A percentile compares a stretch with the other conserved stretches of the same genome.
These are phyloP conservation scores for Trametes punicea DNA, from an alignment of 768 basidiomycete species.

Conservation along the genomic window DNA sequence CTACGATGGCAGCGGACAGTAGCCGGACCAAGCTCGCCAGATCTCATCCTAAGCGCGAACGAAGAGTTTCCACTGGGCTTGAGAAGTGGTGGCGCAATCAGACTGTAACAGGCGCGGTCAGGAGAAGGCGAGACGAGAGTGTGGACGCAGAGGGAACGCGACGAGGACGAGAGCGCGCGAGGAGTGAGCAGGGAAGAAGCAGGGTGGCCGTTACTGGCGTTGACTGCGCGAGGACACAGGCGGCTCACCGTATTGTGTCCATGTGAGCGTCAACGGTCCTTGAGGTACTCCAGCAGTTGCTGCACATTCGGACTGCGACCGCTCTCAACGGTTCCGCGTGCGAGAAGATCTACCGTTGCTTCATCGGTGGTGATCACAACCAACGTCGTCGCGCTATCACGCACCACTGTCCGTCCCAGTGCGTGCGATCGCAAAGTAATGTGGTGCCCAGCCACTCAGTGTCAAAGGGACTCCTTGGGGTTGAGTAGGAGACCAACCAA, in stretches of 20 bases:
- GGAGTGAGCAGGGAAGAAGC: too few relatives aligned
- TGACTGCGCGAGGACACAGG: too few relatives aligned
- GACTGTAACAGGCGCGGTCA: too few relatives aligned
- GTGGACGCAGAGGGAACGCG: too few relatives aligned
- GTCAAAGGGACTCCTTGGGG: constrained; percentile 12
- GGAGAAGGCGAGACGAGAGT: too few relatives aligned
- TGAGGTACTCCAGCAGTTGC: constrained; percentile 16
- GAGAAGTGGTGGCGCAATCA: too few relatives aligned
- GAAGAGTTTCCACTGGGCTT: too few relatives aligned
- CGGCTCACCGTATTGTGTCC: neutral
- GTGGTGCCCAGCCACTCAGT: constrained; percentile 20
- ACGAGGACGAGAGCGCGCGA: too few relatives aligned
- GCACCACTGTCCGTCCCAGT: constrained; percentile 22
- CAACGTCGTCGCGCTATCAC: neutral
- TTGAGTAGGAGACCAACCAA: constrained; percentile 19
- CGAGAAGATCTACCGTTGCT: constrained; percentile 13
- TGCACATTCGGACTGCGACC: constrained; percentile 12
- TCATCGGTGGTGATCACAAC: neutral
- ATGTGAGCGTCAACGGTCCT: constrained; percentile 7
- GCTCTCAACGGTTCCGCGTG: constrained; percentile 16
- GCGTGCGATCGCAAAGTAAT: constrained; percentile 23
- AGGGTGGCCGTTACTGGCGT: too few relatives aligned
- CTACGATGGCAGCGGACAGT: too few relatives aligned
- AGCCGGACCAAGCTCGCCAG: too few relatives aligned
- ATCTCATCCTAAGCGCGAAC: too few relatives aligned